Base-by-base conservation (phyloP, 2,329 filamentous ascomycete species). In the Conoideocrella luteorostrata region DNA sequence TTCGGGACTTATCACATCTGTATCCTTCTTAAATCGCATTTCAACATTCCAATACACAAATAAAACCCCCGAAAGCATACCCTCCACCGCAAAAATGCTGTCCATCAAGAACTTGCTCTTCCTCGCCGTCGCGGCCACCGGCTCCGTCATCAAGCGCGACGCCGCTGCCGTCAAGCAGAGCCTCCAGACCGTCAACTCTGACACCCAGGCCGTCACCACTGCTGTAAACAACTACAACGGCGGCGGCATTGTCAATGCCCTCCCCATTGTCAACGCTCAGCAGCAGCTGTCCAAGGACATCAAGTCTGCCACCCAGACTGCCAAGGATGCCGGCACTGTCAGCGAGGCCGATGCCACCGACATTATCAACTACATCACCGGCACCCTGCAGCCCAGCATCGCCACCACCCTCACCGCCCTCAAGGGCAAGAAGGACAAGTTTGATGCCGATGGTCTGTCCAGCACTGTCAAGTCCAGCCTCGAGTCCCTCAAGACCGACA, bases 71-170 rank as follows among this genome's bases (percentile, higher is more conserved):
- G 4, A 5, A 12, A 33, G n/a, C 30, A 4, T n/a, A 33, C 21
- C 10, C 20, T 15, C 17, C 5, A 9, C 22, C n/a, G 21, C 21
- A 15, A 39, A 18, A 23, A 46, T 46, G 44, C 40, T 39, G 15
- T 46, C 30, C 40, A 9, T 43, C 44, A 46, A 43, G 36, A 43
- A 35, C 44, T n/a, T 46, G 17, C 9, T 46, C 40, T 35, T 40
- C 30, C 40, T 46, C 13, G 39, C 44, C 33, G 40, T 36, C 4
- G 33, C 44, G 18, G 39, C 22, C 35, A 29, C 39, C 21, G 35
- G 40, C 40, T 42, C 44, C 29, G 34, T 39, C 39, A 24, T 43
- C 35, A 34, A 34, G 23, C 44, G 44, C 5, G 44, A 43, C 29
- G 35, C 10, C 24, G 17, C 13, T 7, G 10, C 15, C 6, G 9